These are phyloP conservation scores for Alopecurus myosuroides DNA, from an alignment of 176 grass and related monocot genomes.

Conservation along the genomic window DNA sequence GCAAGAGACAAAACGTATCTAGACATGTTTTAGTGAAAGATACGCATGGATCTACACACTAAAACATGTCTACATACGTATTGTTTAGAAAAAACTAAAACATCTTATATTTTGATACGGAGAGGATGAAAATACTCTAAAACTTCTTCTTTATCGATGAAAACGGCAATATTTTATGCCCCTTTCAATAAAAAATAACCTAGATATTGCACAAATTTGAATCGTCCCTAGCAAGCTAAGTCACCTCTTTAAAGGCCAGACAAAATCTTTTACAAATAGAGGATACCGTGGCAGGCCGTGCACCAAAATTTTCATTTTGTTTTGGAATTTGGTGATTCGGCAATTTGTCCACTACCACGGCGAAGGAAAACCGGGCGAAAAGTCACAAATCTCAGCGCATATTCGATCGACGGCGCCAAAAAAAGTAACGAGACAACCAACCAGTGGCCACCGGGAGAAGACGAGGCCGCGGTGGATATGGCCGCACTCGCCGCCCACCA, in stretches of 20 bases:
- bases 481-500: conserved; percentile 29
- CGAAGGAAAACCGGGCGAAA: not conserved
- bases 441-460: not conserved
- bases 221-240: not conserved
- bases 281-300: not conserved
- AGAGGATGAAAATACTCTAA: no score
- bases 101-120: no score
- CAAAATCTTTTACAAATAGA: not conserved
- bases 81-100: no score
- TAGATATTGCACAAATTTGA: not conserved
- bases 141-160: no score
- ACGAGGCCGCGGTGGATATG: conserved; percentile 36
- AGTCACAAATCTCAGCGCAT: not conserved
- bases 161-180: no score
- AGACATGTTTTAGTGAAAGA: no score
- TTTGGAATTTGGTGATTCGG: not conserved
- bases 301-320: not conserved
- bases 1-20: no score
- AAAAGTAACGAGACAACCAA: not conserved
- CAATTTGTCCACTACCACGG: not conserved
- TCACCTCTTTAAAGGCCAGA: not conserved
- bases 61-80: no score
- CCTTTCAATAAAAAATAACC: not conserved
- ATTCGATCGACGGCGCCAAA: not conserved
- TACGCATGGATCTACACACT: no score